Evolutionary conservation across 2,329 filamentous ascomycete genomes (phyloP).

Genomic region (Capronia coronata): DNA sequence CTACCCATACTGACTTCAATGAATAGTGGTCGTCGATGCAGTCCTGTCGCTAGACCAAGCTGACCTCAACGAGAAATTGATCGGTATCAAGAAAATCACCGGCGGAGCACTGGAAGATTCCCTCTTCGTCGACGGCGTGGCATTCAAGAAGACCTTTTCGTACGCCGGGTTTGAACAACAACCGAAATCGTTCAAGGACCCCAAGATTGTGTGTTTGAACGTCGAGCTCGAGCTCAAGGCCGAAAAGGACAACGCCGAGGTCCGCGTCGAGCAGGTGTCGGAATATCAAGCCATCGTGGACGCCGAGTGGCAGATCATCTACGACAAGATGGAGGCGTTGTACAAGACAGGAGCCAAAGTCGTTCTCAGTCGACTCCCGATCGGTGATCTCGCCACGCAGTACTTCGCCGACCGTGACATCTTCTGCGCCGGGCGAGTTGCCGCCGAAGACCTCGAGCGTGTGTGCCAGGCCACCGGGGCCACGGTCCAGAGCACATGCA

Average conservation of each 20-base stretch:
- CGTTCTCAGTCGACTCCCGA: slow-evolving; percentile 91
- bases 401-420: slow-evolving; percentile 92
- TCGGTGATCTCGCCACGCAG: slow-evolving; percentile 95
- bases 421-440: slow-evolving; percentile 93
- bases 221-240: slow-evolving; percentile 98
- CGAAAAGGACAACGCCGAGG: slow-evolving; percentile 98
- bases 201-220: slow-evolving; percentile 95
- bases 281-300: slow-evolving; percentile 99
- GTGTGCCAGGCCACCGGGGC: slow-evolving; percentile 92
- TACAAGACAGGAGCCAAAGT: slow-evolving; percentile 95
- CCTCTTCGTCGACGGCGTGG: slow-evolving; percentile 93
- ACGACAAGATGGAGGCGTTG: slow-evolving; percentile 94
- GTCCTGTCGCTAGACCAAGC: slow-evolving; percentile 93
- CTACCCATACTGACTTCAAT: too few relatives aligned
- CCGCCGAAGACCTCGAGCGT: slow-evolving; percentile 87
- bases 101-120: slow-evolving; percentile 94
- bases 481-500: slow-evolving; percentile 90
- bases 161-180: slow-evolving; percentile 99
- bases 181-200: slow-evolving; percentile 88
- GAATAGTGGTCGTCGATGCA: slow-evolving; percentile 88
- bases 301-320: slow-evolving; percentile 99
- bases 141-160: slow-evolving; percentile 99
- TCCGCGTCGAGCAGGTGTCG: slow-evolving; percentile 94
- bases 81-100: slow-evolving; percentile 96
- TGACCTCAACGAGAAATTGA: slow-evolving; percentile 94